Conservation (phyloP, 1,284 basidiomycete genomes). For the Trametes versicolor region DNA sequence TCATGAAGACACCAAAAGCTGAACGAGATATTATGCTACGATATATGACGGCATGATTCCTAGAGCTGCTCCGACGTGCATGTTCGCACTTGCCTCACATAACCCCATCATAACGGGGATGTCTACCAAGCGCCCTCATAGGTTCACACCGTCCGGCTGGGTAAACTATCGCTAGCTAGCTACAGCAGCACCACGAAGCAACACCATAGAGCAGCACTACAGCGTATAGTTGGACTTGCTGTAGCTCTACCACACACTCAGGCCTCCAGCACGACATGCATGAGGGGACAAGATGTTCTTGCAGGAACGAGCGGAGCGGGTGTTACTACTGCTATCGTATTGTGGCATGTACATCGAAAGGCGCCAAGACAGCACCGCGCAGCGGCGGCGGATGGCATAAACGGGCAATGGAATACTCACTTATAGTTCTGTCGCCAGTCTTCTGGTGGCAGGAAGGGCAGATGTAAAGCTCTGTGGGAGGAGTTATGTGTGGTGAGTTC, state of each 20-base stretch:
- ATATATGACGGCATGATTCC: background rate
- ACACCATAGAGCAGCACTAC: slow-evolving; percentile 22
- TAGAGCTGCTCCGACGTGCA: background rate
- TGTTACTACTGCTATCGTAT: slow-evolving; percentile 40
- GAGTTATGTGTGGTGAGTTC: background rate
- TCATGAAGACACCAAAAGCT: slow-evolving; percentile 7
- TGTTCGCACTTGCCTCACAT: background rate
- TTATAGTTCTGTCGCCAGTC: slow-evolving; percentile 73
- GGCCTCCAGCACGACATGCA: slow-evolving; percentile 15
- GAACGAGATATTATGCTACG: slow-evolving; percentile 1
- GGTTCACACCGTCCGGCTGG: slow-evolving; percentile 21
- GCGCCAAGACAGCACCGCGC: slow-evolving; percentile 36
- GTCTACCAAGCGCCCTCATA: background rate
- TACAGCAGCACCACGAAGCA: slow-evolving; percentile 24
- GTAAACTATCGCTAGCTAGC: slow-evolving; percentile 26
- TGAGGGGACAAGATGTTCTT: background rate
- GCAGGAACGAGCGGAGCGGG: slow-evolving; percentile 16
- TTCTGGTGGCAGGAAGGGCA: slow-evolving; percentile 73
- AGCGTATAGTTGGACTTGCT: slow-evolving; percentile 12
- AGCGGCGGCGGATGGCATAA: slow-evolving; percentile 41
- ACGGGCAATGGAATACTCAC: slow-evolving; percentile 67
- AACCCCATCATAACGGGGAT: too few species aligned
- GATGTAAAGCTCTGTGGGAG: slow-evolving; percentile 69
- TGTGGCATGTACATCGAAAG: slow-evolving; percentile 43
- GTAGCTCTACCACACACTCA: slow-evolving; percentile 26